Evolutionary conservation across 257 asterid species (phyloP), one percentile per base, ranked within the genome.

Genomic region (Plantago ovata): DNA sequence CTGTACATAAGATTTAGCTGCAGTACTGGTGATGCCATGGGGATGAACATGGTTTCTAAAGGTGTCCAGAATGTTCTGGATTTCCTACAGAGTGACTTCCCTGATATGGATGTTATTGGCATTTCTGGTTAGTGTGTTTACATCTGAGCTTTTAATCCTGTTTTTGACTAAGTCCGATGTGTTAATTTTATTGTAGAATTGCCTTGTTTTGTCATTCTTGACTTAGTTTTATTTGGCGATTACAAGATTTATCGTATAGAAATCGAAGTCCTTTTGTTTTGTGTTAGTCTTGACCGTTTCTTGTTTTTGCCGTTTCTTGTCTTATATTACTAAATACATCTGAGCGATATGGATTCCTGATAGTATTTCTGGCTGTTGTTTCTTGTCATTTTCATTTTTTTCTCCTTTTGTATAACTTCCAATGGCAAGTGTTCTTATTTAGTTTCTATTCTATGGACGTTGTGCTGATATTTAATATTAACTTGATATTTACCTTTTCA

Each of bases 11-110:
- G 95, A 69, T 83, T 89, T 64, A 76, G 67, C 74, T 86, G 92
- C 81, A 76, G 84, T 75, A 86, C 97, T 1, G 97, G 95, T 16
- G 97, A 89, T 69, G 97, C 95, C 48, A 89, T 89, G 97, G 97
- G 95, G 69, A 89, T 89, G 97, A 89, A 89, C 81, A 89, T 89
- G 95, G 97, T 89, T 38, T 89, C 97, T 2, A 89, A 89, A 69
- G 92, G 92, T 13, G 97, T 89, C 51, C 94, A 89, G 75, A 83
- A 89, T 41, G 94, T 89, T 60, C 58, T 89, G 38, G 95, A 89
- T 71, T 89, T 78, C 63, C 82, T 89, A 45, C 78, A 59, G 62
- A 79, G 46, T 44, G 97, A 86, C 72, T 89, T 85, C 53, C 86
- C 89, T 12, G 97, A 89, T 62, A 89, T 89, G 92, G 94, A 89